phyloP scores from a whole-genome alignment of 2,329 filamentous ascomycete species.

The Helicocarpus griseus region DNA sequence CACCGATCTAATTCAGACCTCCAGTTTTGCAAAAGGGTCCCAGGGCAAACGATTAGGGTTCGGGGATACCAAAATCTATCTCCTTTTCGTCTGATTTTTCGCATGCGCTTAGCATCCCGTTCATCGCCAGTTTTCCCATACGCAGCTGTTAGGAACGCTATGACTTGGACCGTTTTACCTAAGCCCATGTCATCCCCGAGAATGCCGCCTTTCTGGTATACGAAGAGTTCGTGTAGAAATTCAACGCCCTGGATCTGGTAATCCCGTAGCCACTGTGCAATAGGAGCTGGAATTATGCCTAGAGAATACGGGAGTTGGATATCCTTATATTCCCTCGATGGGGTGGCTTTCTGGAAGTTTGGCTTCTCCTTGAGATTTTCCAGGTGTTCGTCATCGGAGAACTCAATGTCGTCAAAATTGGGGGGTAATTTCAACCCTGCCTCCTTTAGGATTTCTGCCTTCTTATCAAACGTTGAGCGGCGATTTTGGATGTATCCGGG shows the following conservation, averaged over 20 bases:
- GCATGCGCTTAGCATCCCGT: conserved; percentile 75
- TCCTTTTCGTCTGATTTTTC: conserved; percentile 61
- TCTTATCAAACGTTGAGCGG: conserved; percentile 58
- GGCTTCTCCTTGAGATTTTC: conserved; percentile 60
- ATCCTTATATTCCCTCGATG: conserved; percentile 62
- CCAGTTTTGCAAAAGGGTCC: conserved; percentile 86
- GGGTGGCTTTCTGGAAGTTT: conserved; percentile 51
- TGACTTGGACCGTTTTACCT: conserved; percentile 94
- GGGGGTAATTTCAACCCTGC: conserved; percentile 69
- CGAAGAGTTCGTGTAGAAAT: conserved; percentile 81
- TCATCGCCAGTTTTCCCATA: conserved; percentile 93
- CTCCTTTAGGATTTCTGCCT: conserved; percentile 50
- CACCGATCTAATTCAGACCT: conserved; percentile 73
- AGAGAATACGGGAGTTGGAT: conserved; percentile 65
- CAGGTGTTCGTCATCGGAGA: conserved; percentile 59
- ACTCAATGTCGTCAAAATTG: conserved; percentile 62
- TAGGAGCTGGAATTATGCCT: conserved; percentile 74
- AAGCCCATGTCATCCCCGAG: conserved; percentile 96
- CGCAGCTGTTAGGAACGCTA: conserved; percentile 78
- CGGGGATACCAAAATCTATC: conserved; percentile 66
- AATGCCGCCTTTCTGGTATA: conserved; percentile 83
- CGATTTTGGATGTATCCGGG: conserved; percentile 65
- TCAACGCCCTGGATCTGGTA: conserved; percentile 81
- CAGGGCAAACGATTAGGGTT: conserved; percentile 78
- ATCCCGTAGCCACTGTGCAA: conserved; percentile 83